Evolutionary conservation across 1,284 basidiomycete genomes (phyloP).

Genomic region (Coriolopsis trogii): DNA sequence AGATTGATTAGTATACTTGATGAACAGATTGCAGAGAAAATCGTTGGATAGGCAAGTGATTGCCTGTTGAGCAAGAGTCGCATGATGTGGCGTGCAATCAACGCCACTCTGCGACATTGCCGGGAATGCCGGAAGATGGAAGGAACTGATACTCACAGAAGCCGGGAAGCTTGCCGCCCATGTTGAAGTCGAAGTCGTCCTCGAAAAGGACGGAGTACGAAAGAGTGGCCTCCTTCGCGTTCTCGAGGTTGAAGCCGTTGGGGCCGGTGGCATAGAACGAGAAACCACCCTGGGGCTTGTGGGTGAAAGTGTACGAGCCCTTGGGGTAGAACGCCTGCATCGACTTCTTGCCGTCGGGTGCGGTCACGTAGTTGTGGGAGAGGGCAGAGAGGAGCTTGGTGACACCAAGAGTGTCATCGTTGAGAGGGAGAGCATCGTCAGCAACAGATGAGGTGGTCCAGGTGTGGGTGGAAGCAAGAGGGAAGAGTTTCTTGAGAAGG

Average conservation of each 20-base stretch:
- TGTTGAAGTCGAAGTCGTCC: conserved; percentile 45
- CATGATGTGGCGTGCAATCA: too few relatives aligned
- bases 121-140: not conserved
- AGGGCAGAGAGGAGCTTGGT: conserved; percentile 39
- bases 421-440: conserved; percentile 39
- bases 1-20: not conserved
- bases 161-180: conserved; percentile 37
- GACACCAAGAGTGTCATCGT: conserved; percentile 48
- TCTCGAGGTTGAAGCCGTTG: conserved; percentile 45
- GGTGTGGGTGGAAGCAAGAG: conserved; percentile 38
- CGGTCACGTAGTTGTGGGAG: conserved; percentile 43
- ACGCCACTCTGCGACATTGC: too few relatives aligned
- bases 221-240: conserved; percentile 53
- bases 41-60: too few relatives aligned
- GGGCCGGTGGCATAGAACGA: conserved; percentile 61
- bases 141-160: conserved; percentile 30
- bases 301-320: conserved; percentile 60
- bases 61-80: too few relatives aligned
- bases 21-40: too few relatives aligned
- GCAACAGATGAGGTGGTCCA: conserved; percentile 45
- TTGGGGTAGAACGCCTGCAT: conserved; percentile 61
- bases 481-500: conserved; percentile 44
- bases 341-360: conserved; percentile 49
- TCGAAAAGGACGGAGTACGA: conserved; percentile 66
- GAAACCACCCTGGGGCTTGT: conserved; percentile 55